Conservation (phyloP, 2,329 filamentous ascomycete genomes). For the Penicillium concentricum region DNA sequence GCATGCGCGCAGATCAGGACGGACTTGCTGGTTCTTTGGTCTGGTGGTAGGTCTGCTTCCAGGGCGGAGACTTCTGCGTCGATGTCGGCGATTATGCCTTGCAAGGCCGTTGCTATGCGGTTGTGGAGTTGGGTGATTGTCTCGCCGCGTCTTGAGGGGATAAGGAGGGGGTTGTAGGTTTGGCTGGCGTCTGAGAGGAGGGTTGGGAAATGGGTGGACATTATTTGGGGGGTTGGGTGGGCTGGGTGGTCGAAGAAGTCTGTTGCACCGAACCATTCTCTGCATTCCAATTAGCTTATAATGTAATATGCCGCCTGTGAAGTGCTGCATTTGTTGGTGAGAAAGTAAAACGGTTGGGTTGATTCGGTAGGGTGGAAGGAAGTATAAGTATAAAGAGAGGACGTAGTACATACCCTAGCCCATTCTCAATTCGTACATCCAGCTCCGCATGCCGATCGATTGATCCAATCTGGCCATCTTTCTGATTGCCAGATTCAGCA, state of each 20-base stretch:
- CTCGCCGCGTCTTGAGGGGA: constrained; percentile 74
- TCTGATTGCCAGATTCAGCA: neutral
- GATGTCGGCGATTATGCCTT: constrained; percentile 68
- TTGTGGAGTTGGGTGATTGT: constrained; percentile 76
- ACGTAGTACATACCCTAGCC: constrained; percentile 47
- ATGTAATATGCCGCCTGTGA: no score
- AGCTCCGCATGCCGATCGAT: constrained; percentile 38
- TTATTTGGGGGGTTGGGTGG: constrained; percentile 63
- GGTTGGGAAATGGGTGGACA: constrained; percentile 64
- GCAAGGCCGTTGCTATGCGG: constrained; percentile 69
- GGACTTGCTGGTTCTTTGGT: constrained; percentile 55
- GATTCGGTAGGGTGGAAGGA: neutral
- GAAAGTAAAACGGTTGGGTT: neutral
- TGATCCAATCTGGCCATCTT: constrained; percentile 22
- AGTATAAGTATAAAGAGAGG: neutral
- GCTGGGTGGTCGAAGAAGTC: constrained; percentile 82
- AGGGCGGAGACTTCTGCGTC: constrained; percentile 55
- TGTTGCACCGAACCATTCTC: constrained; percentile 84
- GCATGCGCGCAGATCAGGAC: constrained; percentile 87
- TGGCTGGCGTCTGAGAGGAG: constrained; percentile 35
- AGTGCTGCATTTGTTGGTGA: neutral
- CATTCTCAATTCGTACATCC: constrained; percentile 52
- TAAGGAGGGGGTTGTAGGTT: constrained; percentile 61
- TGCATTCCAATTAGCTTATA: constrained; percentile 28
- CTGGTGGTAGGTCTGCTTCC: constrained; percentile 50